Evolutionary conservation across 1,284 basidiomycete species (phyloP).

Genomic region (Meira miltonrushii): DNA sequence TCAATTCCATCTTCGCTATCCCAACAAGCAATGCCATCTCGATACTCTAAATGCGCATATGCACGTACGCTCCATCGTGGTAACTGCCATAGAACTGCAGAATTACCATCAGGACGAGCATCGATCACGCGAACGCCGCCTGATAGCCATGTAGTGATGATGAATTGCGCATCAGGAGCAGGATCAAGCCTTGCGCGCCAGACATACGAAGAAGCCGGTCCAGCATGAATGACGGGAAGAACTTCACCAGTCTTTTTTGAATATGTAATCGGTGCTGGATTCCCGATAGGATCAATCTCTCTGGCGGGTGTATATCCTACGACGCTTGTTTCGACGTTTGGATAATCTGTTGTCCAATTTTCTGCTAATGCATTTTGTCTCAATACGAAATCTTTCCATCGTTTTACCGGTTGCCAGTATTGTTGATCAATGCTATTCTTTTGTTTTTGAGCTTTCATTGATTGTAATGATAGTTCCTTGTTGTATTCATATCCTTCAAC

Average conservation of each 20-base stretch:
- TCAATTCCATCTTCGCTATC: conserved; percentile 7
- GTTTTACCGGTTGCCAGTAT: neutral
- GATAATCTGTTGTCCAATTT: conserved; percentile 4
- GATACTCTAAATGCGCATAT: conserved; percentile 15
- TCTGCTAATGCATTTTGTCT: neutral
- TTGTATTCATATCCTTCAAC: neutral
- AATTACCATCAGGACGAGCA: neutral
- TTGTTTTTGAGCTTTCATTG: neutral
- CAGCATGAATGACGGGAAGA: neutral
- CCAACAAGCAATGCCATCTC: conserved; percentile 2
- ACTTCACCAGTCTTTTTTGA: neutral
- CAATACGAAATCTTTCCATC: conserved; percentile 3
- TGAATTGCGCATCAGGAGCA: neutral
- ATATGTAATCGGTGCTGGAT: neutral
- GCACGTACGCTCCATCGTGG: neutral
- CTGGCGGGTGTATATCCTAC: neutral
- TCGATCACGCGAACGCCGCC: conserved; percentile 3
- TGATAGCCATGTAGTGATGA: conserved; percentile 1
- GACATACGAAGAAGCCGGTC: neutral
- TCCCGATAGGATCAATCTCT: neutral
- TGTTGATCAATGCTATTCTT: neutral
- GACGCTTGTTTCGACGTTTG: neutral
- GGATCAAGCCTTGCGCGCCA: conserved; percentile 5
- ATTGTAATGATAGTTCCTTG: neutral
- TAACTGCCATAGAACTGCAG: conserved; percentile 7